A percentile compares a stretch with the other conserved stretches of the same genome.
Evolutionary conservation across 768 basidiomycete genomes (phyloP).

Genomic region (Xerocomus potaroensis): DNA sequence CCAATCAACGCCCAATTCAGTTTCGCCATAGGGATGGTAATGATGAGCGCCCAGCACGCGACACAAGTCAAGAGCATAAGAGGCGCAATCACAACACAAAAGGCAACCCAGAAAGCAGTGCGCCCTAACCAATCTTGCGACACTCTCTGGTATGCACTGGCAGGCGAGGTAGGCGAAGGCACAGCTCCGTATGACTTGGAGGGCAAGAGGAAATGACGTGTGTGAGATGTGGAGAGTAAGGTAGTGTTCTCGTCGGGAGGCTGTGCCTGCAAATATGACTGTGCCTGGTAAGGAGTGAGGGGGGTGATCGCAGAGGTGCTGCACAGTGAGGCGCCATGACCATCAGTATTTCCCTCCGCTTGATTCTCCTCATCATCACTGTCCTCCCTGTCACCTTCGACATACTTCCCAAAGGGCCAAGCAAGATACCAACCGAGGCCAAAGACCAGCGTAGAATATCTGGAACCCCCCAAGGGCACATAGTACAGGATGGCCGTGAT

Average conservation of each 20-base stretch:
- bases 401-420: conserved; percentile 99
- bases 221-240: conserved; percentile 33
- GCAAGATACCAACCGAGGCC: conserved; percentile 95
- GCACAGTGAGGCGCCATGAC: conserved; percentile 31
- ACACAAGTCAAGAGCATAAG: conserved; percentile 83
- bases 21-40: conserved; percentile 98
- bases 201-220: conserved; percentile 35
- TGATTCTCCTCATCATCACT: conserved; percentile 39
- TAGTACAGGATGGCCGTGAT: conserved; percentile 66
- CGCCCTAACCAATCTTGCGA: conserved; percentile 58
- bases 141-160: conserved; percentile 20
- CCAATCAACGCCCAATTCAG: conserved; percentile 93
- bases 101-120: conserved; percentile 75
- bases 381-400: conserved; percentile 69
- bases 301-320: conserved; percentile 44
- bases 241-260: conserved; percentile 45
- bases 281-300: conserved; percentile 25
- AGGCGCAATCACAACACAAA: conserved; percentile 79
- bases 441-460: conserved; percentile 81
- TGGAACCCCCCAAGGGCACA: conserved; percentile 76
- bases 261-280: conserved; percentile 6
- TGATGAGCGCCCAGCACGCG: conserved; percentile 91
- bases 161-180: conserved; percentile 26
- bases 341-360: conserved; percentile 16
- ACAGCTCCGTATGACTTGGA: conserved; percentile 72